These are phyloP conservation scores for Myotisia sp. DNA, from an alignment of 2,329 filamentous ascomycete species.

Conservation along the genomic window DNA sequence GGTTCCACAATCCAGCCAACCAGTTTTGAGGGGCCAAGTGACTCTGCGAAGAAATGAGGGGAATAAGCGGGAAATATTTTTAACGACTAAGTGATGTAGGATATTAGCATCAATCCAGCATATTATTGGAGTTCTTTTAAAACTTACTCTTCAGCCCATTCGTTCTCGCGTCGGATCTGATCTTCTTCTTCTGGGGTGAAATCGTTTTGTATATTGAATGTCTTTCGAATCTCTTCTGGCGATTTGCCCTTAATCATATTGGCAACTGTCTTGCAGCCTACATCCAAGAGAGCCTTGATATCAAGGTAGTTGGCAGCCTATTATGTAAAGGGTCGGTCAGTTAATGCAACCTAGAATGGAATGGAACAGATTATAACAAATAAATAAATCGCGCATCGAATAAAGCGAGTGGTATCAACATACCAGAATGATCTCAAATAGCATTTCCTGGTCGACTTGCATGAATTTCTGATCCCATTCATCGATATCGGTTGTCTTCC, in stretches of 20 bases:
- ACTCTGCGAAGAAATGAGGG: too few species aligned
- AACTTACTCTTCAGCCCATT: conserved; percentile 69
- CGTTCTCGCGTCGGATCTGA: conserved; percentile 84
- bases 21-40: too few species aligned
- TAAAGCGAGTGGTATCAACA: conserved; percentile 22
- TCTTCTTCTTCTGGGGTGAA: conserved; percentile 99
- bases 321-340: conserved; percentile 1
- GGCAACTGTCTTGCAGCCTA: conserved; percentile 97
- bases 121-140: background rate
- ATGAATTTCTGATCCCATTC: conserved; percentile 99
- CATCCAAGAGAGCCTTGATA: conserved; percentile 94
- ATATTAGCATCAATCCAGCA: background rate
- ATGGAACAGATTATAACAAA: too few species aligned
- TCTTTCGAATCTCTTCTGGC: conserved; percentile 97
- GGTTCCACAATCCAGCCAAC: too few species aligned
- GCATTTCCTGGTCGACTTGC: conserved; percentile 99
- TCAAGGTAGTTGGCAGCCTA: conserved; percentile 97
- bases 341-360: too few species aligned
- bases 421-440: conserved; percentile 97
- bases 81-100: background rate
- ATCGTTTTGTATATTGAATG: conserved; percentile 99
- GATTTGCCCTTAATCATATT: conserved; percentile 99
- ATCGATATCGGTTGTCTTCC: conserved; percentile 97
- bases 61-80: too few species aligned
- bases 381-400: background rate